Evolutionary conservation across 2,329 filamentous ascomycete species (phyloP), one percentile per base, ranked within the genome.

Genomic region (Cercospora janseana): DNA sequence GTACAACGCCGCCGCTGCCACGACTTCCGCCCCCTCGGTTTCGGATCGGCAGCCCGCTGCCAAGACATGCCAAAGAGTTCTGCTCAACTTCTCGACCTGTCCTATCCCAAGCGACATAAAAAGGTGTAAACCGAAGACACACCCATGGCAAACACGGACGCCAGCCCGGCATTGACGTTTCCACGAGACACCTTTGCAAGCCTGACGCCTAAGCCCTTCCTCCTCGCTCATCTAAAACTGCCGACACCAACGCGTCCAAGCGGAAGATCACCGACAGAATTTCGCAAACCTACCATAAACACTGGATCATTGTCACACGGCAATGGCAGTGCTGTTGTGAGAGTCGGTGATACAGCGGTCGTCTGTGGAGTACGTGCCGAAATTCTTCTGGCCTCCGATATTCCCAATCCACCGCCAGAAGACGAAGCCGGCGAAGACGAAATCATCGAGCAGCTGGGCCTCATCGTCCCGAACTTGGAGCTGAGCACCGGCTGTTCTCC

Each of bases 391-490:
- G 84, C 86, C 2, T 78, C 80, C 42, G 83, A 88, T 66, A 88
- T 94, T 52, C 84, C 85, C 40, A 83, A 81, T 61, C 86, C n/a
- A n/a, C n/a, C 81, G 52, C 52, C 64, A 34, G 45, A 62, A 23
- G 58, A 62, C 7, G 63, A 69, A 10, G 32, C 38, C 9, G 46
- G 52, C 8, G 54, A 60, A 9, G 57, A 60, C 16, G 61, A 63
- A 37, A 31, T 61, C 40, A 63, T 80, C 18, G 72, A 73, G 20
- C 67, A 71, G 4, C 69, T 83, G 32, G 83, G 88, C 63, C 74
- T 98, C 10, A 74, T 98, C 2, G 91, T 98, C 2, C 92, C 93
- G 2, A 98, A 98, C 66, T 81, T 98, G 48, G 93, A 96, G 66
- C 75, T 98, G 24, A 86, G 86, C 26, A 98, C 93, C 1, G 93